Evolutionary conservation across 2,329 filamentous ascomycete genomes (phyloP), one percentile per base, ranked within the genome.

Genomic region (Aspergillus oerlinghausenensis): DNA sequence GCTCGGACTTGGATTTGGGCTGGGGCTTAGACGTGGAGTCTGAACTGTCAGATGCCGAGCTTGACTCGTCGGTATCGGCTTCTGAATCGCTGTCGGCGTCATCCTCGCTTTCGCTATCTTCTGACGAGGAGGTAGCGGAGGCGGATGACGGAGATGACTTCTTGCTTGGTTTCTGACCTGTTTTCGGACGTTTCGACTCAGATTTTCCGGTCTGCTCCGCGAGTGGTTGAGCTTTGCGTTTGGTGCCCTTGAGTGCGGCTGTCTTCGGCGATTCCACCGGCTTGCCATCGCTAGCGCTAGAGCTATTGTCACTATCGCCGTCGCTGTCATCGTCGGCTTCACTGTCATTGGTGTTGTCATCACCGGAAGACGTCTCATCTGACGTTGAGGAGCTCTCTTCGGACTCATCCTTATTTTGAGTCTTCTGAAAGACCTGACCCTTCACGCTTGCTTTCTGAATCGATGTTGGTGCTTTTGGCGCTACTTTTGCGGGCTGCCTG

Each of bases 271-370:
- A 26, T 11, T 47, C 3, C 19, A 23, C 14, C 5, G 43, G 23
- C 23, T n/a, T 23, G 21, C n/a, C 23, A 11, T 14, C 43, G 11
- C 62, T n/a, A 48, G 51, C 35, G 43, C 49, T 9, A 56, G 51
- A 32, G 51, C 56, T 43, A 60, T 57, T 50, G 28, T 54, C 47
- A 54, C 58, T 29, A 55, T 66, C 59, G n/a, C 63, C 51, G 14
- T 59, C 61, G 21, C 26, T 40, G 11, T 61, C 61, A n/a, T 54
- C 52, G 17, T 50, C 52, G 38, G 19, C 32, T 6, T 56, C 58
- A 14, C 52, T 48, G 10, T 52, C 54, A 19, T 54, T 47, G 21
- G 52, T 52, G 29, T 40, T 54, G 26, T 50, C 55, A 28, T 54
- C 57, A 21, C n/a, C 25, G 14, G 49, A 23, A 3, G 43, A 26